These are phyloP conservation scores for Sclerotinia spermophila DNA, from an alignment of 2,329 filamentous ascomycete species.

Conservation along the genomic window DNA sequence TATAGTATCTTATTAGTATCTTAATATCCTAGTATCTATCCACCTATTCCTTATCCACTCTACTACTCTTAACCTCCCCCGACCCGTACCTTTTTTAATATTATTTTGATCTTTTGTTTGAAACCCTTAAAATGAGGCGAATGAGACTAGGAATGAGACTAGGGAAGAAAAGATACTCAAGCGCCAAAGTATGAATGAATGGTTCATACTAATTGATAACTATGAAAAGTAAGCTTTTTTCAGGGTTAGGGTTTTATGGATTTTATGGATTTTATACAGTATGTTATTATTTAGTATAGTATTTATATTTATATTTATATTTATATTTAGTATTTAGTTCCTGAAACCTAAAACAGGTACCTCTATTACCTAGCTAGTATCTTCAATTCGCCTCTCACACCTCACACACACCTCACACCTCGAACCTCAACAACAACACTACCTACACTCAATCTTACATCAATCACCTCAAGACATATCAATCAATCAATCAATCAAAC, in stretches of 20 bases:
- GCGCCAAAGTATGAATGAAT: not conserved
- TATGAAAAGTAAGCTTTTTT: not conserved
- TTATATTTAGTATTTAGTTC: too few relatives aligned
- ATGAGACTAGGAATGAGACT: too few relatives aligned
- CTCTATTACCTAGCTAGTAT: too few relatives aligned
- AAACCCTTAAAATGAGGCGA: not conserved
- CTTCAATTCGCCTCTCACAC: not conserved
- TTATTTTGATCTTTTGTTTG: not conserved
- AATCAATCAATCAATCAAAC: too few relatives aligned
- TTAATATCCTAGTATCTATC: too few relatives aligned
- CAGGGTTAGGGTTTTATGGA: not conserved
- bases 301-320: too few relatives aligned
- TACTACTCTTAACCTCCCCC: too few relatives aligned
- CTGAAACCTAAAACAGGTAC: too few relatives aligned
- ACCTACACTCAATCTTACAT: not conserved
- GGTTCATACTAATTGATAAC: not conserved
- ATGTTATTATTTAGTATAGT: not conserved
- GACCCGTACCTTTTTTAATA: constrained; percentile 4
- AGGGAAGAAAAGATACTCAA: not conserved
- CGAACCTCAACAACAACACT: not conserved
- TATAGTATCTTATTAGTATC: not conserved
- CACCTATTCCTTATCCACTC: not conserved
- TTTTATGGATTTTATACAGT: not conserved
- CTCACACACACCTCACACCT: not conserved
- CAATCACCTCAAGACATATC: not conserved